A percentile compares a stretch with the other conserved stretches of the same genome.
These are phyloP conservation scores for Chrysoporthe austroafricana DNA, from an alignment of 2,329 filamentous ascomycete species.

Conservation along the genomic window DNA sequence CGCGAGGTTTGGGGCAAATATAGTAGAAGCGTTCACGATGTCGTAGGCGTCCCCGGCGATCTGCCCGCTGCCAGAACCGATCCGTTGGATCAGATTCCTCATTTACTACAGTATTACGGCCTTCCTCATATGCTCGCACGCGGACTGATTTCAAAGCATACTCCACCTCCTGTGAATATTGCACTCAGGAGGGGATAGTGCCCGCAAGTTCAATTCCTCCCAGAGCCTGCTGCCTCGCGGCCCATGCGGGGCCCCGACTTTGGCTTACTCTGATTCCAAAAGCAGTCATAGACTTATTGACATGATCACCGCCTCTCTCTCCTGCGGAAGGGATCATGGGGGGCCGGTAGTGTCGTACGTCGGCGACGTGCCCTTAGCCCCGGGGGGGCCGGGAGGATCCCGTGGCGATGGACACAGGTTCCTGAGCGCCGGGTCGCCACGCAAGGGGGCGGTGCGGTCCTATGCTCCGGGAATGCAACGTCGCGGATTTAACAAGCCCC, in stretches of 20 bases:
- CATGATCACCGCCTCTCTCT: not conserved
- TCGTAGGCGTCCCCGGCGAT: not conserved
- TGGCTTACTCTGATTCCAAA: no score
- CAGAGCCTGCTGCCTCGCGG: no score
- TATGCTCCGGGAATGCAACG: slow-evolving; percentile 1
- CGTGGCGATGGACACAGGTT: not conserved
- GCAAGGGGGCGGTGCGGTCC: not conserved
- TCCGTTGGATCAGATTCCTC: not conserved
- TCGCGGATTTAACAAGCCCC: slow-evolving; percentile 3
- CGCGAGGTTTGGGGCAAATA: not conserved
- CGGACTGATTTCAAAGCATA: no score
- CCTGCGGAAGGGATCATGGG: not conserved
- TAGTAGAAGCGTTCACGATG: not conserved
- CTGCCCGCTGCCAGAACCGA: not conserved
- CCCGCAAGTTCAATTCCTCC: no score
- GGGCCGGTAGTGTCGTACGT: not conserved
- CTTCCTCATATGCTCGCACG: no score
- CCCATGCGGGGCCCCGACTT: no score
- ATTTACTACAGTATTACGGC: no score
- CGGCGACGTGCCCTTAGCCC: not conserved
- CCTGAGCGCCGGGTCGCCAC: slow-evolving; percentile 13
- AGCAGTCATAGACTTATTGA: not conserved
- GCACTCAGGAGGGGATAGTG: no score
- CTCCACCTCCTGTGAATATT: no score
- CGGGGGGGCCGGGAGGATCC: no score